Base-by-base conservation (phyloP, 768 basidiomycete genomes). In the Leccinum rimulosum region DNA sequence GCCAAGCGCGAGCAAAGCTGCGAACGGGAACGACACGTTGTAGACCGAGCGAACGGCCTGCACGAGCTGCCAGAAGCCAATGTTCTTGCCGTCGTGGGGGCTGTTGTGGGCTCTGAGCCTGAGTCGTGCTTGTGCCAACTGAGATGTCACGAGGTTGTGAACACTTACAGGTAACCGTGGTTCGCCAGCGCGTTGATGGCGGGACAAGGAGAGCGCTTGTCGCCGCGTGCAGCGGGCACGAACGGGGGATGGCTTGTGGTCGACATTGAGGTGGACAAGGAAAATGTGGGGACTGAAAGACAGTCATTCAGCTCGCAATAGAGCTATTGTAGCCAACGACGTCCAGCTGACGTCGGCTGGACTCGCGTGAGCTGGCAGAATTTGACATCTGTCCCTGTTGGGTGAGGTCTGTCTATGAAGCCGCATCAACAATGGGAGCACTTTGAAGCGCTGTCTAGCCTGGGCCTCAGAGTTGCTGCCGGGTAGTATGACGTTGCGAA, bases 141-240 rank as follows among this genome's bases (percentile, higher is more conserved):
- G 15, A 45, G 3, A 40, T 8, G 3, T 17, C 6, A 19, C n/a
- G 15, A 33, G 48, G 12, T 6, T 33, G 6, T 25, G 9, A 15
- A 31, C 6, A 76, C 86, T 66, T 66, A 90, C 88, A 91, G 76
- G 62, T 87, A 89, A 0, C 86, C 84, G 56, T 91, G 86, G 64
- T 91, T 90, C 0, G 89, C 89, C 67, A 90, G 79, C 0, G 84
- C 77, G 62, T 90, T 91, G 50, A 90, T 74, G 4, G 86, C 89
- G 7, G 89, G 89, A 66, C 89, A 91, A 36, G 85, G 84, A 1
- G 85, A 85, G 5, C 88, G 82, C 54, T 78, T 80, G 61, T 87
- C 87, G 10, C 62, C 62, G 30, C 50, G 55, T 60, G 61, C 55
- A 40, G 71, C 68, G 47, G 71, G 66, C 55, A 69, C 61, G 45